Evolutionary conservation across 1,284 basidiomycete genomes (phyloP).

Genomic region (Vanrija sp.): DNA sequence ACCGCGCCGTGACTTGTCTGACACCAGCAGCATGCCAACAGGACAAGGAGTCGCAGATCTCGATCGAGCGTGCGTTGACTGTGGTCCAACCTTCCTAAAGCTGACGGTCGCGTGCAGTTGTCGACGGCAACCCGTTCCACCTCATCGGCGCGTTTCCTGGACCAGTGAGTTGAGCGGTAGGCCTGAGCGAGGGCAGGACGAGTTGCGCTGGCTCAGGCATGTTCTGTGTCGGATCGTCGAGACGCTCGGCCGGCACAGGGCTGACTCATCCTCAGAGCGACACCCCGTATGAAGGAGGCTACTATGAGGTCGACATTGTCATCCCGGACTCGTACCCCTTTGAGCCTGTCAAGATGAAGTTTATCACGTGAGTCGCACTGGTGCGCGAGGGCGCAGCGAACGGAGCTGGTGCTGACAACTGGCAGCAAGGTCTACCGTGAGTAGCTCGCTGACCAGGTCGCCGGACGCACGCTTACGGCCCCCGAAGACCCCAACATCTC

Average conservation of each 20-base stretch:
- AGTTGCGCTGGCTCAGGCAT: not conserved
- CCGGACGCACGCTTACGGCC: no score
- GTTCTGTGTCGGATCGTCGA: not conserved
- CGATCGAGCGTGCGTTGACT: constrained; percentile 57
- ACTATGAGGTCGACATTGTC: constrained; percentile 91
- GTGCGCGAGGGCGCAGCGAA: not conserved
- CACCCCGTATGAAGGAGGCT: constrained; percentile 91
- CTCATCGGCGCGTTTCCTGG: constrained; percentile 86
- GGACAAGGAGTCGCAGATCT: constrained; percentile 81
- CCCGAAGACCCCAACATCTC: constrained; percentile 74
- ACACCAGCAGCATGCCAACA: constrained; percentile 32
- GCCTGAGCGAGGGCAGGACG: not conserved
- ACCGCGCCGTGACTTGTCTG: no score
- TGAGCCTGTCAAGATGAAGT: constrained; percentile 98
- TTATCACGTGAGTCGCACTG: constrained; percentile 68
- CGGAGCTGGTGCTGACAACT: not conserved
- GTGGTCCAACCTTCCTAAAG: not conserved
- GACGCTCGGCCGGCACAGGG: not conserved
- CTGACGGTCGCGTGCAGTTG: constrained; percentile 49
- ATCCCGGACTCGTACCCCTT: constrained; percentile 95
- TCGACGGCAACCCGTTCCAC: constrained; percentile 83
- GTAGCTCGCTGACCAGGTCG: constrained; percentile 15
- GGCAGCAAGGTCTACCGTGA: constrained; percentile 77
- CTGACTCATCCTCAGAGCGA: constrained; percentile 50
- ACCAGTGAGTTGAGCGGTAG: constrained; percentile 56